Conservation (phyloP, 805 yeast species). For the Kodamaea kakaduensis region DNA sequence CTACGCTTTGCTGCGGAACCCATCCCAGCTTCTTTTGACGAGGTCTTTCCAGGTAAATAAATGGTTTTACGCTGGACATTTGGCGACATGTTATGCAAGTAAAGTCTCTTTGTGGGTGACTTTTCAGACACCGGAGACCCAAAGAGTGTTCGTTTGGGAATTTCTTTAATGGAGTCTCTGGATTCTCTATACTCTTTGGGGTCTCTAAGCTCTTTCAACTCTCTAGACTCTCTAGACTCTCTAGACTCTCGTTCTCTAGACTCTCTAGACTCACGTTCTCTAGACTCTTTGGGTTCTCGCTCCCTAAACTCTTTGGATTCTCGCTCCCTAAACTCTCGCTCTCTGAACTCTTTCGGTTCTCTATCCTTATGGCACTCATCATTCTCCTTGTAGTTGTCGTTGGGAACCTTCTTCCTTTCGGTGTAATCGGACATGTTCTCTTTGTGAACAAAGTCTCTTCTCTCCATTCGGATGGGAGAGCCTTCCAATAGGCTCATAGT, state of each 20-base stretch:
- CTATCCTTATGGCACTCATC: not conserved
- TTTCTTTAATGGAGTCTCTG: not conserved
- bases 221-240: not conserved
- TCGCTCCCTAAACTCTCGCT: no score
- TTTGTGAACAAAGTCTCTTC: not conserved
- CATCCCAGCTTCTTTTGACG: slow-evolving; percentile 1
- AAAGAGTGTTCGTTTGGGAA: slow-evolving; percentile 1
- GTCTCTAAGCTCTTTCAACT: no score
- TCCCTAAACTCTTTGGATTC: no score
- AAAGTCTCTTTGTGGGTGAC: slow-evolving; percentile 25
- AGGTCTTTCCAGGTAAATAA: slow-evolving; percentile 15
- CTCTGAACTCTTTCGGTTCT: not conserved
- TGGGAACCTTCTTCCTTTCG: slow-evolving; percentile 1
- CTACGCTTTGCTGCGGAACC: slow-evolving; percentile 6
- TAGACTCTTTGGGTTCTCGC: not conserved
- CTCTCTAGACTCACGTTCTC: not conserved
- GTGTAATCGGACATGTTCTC: not conserved
- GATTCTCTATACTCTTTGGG: not conserved
- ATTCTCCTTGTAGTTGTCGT: slow-evolving; percentile 1
- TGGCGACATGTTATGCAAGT: slow-evolving; percentile 35
- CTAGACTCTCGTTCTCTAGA: not conserved
- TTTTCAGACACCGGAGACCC: slow-evolving; percentile 3
- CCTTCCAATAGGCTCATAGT: slow-evolving; percentile 5
- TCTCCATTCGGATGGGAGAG: slow-evolving; percentile 3
- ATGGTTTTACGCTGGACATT: slow-evolving; percentile 28